These are phyloP conservation scores for Xerocomus potaroensis DNA, from an alignment of 768 basidiomycete genomes.

Conservation along the genomic window DNA sequence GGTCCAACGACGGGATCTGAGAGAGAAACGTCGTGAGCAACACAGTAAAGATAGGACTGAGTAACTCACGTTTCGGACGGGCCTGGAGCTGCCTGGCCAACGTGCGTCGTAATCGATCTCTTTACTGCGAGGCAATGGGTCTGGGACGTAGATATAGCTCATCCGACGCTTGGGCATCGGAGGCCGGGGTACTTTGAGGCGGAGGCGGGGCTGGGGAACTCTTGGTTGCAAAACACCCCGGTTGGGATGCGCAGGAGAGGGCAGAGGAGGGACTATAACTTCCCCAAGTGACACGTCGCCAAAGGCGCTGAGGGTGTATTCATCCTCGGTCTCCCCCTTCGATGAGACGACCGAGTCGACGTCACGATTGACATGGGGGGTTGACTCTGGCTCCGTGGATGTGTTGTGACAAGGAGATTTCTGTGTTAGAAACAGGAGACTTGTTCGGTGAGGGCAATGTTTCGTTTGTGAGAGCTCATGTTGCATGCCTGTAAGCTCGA, in stretches of 20 bases:
- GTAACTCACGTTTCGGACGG: conserved; percentile 11
- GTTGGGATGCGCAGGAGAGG: background rate
- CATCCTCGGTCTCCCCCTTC: conserved; percentile 25
- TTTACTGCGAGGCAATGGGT: background rate
- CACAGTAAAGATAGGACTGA: background rate
- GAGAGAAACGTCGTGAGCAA: background rate
- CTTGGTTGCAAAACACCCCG: background rate
- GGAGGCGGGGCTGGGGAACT: conserved; percentile 15
- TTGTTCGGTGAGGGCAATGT: no score
- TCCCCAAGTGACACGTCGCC: conserved; percentile 44
- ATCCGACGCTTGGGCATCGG: conserved; percentile 25
- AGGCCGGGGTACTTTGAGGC: conserved; percentile 25
- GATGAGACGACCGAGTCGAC: background rate
- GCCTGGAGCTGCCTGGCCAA: conserved; percentile 17
- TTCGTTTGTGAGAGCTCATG: no score
- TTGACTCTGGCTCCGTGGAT: no score
- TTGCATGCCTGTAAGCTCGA: no score
- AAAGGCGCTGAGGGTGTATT: conserved; percentile 39
- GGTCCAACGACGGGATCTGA: conserved; percentile 11
- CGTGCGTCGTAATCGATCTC: conserved; percentile 1
- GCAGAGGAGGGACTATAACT: conserved; percentile 31
- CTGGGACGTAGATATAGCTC: conserved; percentile 9
- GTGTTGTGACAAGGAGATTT: no score
- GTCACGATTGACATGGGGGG: background rate
- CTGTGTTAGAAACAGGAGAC: no score